phyloP scores from a whole-genome alignment of 306 rosid species.

The Corylus avellana region DNA sequence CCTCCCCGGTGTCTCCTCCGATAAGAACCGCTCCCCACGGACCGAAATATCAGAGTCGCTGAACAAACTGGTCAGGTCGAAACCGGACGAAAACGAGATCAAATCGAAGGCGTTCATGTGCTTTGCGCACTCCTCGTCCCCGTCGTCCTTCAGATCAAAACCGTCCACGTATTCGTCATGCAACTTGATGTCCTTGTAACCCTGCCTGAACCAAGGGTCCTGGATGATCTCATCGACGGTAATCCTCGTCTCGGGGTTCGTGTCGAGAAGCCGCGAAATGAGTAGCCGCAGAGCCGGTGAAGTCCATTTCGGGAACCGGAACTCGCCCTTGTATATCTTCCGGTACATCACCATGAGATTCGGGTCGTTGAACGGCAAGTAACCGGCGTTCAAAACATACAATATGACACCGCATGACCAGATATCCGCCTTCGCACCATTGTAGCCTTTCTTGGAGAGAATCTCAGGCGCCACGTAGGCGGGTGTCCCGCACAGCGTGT shows the following conservation, averaged over 20 bases:
- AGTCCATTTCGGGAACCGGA: slow-evolving; percentile 62
- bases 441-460: slow-evolving; percentile 68
- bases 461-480: slow-evolving; percentile 91
- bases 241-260: slow-evolving; percentile 61
- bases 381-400: slow-evolving; percentile 51
- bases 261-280: slow-evolving; percentile 58
- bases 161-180: slow-evolving; percentile 11
- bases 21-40: slow-evolving; percentile 51
- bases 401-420: slow-evolving; percentile 89
- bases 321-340: slow-evolving; percentile 75
- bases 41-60: slow-evolving; percentile 22
- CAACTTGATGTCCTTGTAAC: slow-evolving; percentile 33
- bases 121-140: slow-evolving; percentile 19
- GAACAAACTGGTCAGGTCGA: slow-evolving; percentile 59
- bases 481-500: slow-evolving; percentile 85
- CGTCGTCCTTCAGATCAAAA: not conserved
- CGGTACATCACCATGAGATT: slow-evolving; percentile 54
- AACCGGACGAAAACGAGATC: slow-evolving; percentile 69
- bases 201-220: slow-evolving; percentile 69
- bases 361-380: slow-evolving; percentile 71
- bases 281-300: slow-evolving; percentile 40
- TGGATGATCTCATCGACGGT: slow-evolving; percentile 51
- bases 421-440: slow-evolving; percentile 69
- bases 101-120: slow-evolving; percentile 71
- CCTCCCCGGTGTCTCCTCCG: slow-evolving; percentile 39